phyloP scores from a whole-genome alignment of 2,329 filamentous ascomycete species.

The Pseudogymnoascus sp. region DNA sequence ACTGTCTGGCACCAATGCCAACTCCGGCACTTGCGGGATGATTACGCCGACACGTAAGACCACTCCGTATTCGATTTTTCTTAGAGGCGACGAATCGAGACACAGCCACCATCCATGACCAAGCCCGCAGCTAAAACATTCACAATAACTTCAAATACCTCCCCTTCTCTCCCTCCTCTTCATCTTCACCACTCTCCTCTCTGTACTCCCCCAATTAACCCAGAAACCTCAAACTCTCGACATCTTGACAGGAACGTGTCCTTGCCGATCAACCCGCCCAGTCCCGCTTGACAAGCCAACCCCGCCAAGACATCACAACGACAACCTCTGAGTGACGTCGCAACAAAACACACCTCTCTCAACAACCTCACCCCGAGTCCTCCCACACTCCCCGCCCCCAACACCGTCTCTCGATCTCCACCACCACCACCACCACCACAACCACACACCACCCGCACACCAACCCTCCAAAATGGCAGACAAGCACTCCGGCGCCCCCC shows the following conservation, averaged over 20 bases:
- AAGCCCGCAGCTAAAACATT: background rate
- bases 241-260: background rate
- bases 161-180: background rate
- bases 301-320: background rate
- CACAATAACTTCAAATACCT: background rate
- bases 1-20: background rate
- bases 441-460: background rate
- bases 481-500: conserved; percentile 11
- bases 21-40: background rate
- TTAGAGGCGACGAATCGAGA: background rate
- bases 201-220: background rate
- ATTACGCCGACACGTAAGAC: background rate
- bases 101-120: background rate
- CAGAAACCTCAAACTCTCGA: no score
- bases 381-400: background rate
- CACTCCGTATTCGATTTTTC: background rate
- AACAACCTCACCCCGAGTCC: background rate
- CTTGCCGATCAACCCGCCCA: background rate
- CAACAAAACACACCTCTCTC: background rate
- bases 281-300: background rate
- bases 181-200: background rate
- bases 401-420: background rate
- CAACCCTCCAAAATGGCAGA: background rate
- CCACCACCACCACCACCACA: background rate
- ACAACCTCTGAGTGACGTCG: background rate